phyloP scores from a whole-genome alignment of 2,329 filamentous ascomycete species.

The Colletotrichum zoysiae region DNA sequence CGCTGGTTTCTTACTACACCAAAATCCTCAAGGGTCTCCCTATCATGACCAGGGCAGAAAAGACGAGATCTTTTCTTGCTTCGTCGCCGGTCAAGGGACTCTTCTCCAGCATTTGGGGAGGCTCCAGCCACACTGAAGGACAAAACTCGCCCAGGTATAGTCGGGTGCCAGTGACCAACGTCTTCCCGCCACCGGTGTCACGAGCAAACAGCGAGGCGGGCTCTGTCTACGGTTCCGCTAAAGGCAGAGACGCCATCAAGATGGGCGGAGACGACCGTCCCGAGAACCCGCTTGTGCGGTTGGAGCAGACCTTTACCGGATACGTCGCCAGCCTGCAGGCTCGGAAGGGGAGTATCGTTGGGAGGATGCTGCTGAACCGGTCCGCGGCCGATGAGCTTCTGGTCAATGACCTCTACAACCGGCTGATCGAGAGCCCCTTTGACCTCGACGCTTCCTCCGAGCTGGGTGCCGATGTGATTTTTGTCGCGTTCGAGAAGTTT shows the following conservation, averaged over 20 bases:
- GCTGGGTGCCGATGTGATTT: conserved; percentile 84
- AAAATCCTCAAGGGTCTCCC: conserved; percentile 80
- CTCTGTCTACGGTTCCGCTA: conserved; percentile 68
- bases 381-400: conserved; percentile 78
- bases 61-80: conserved; percentile 76
- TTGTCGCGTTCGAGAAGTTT: conserved; percentile 95
- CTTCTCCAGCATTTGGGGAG: conserved; percentile 83
- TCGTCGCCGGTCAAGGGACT: conserved; percentile 88
- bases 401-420: conserved; percentile 92
- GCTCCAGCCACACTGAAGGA: conserved; percentile 62
- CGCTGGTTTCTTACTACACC: conserved; percentile 81
- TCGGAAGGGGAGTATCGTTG: conserved; percentile 88
- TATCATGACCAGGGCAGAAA: conserved; percentile 72
- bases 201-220: conserved; percentile 60
- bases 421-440: conserved; percentile 84
- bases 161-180: conserved; percentile 53
- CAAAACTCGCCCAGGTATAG: conserved; percentile 55
- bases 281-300: conserved; percentile 75
- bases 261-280: conserved; percentile 64
- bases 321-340: conserved; percentile 86
- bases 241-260: conserved; percentile 60
- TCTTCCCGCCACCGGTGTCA: conserved; percentile 55
- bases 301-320: conserved; percentile 88
- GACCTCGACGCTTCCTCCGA: conserved; percentile 83
- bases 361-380: conserved; percentile 79